These are phyloP conservation scores for Globisporangium splendens DNA, from an alignment of 352 stramenopile genomes.

Conservation along the genomic window DNA sequence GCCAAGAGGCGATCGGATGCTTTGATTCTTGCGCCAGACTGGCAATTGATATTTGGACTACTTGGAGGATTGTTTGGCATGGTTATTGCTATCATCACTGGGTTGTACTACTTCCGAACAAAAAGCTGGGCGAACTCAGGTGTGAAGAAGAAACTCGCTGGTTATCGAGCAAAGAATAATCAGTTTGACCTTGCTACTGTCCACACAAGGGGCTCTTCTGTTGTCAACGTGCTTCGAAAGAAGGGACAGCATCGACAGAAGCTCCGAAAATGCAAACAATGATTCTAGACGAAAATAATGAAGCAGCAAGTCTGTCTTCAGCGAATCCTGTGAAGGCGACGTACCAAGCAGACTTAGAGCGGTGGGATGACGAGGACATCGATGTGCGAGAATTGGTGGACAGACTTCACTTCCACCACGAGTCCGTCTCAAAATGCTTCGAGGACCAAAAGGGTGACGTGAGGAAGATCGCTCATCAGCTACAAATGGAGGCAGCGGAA, in stretches of 20 bases:
- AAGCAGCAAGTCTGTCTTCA: neutral
- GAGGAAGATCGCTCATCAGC: slow-evolving; percentile 50
- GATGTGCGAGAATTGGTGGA: slow-evolving; percentile 74
- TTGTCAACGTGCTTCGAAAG: slow-evolving; percentile 29
- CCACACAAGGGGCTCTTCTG: slow-evolving; percentile 67
- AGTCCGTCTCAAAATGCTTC: slow-evolving; percentile 68
- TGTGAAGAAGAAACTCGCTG: slow-evolving; percentile 25
- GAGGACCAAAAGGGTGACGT: slow-evolving; percentile 70
- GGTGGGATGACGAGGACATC: slow-evolving; percentile 75
- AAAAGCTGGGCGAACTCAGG: slow-evolving; percentile 70
- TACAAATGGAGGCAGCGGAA: slow-evolving; percentile 65
- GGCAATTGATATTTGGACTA: slow-evolving; percentile 75
- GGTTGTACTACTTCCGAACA: slow-evolving; percentile 80
- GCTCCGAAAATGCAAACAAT: slow-evolving; percentile 1
- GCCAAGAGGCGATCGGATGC: slow-evolving; percentile 72
- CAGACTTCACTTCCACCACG: slow-evolving; percentile 73
- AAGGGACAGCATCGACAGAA: neutral
- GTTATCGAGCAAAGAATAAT: slow-evolving; percentile 52
- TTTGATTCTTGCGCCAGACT: slow-evolving; percentile 88
- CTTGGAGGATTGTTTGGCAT: slow-evolving; percentile 75
- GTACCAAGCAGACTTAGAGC: slow-evolving; percentile 53
- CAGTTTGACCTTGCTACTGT: slow-evolving; percentile 50
- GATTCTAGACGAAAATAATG: slow-evolving; percentile 1
- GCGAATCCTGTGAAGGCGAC: neutral
- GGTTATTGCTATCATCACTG: slow-evolving; percentile 66